These are phyloP conservation scores for Malassezia dermatis DNA, from an alignment of 1,284 basidiomycete species.

Conservation along the genomic window DNA sequence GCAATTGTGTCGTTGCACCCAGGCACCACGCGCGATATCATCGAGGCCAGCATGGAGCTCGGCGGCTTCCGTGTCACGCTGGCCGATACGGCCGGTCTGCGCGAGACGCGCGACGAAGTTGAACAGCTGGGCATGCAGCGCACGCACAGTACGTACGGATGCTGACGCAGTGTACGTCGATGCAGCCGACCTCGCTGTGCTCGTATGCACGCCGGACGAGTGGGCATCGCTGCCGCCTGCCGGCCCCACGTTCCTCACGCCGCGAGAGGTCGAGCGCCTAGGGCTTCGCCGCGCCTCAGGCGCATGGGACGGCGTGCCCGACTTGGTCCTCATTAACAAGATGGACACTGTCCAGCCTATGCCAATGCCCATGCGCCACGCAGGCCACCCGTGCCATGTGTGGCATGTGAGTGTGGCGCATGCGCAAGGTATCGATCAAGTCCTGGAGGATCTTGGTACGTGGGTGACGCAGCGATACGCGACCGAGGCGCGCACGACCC, in stretches of 20 bases:
- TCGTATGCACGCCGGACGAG: slow-evolving; percentile 61
- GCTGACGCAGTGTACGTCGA: slow-evolving; percentile 53
- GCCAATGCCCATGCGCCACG: neutral
- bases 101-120: slow-evolving; percentile 57
- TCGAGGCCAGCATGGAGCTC: slow-evolving; percentile 73
- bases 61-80: slow-evolving; percentile 64
- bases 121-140: slow-evolving; percentile 71
- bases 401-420: slow-evolving; percentile 62
- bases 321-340: slow-evolving; percentile 64
- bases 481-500: slow-evolving; percentile 49
- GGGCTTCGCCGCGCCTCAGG: neutral
- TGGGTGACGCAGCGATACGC: slow-evolving; percentile 55
- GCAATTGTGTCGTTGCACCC: slow-evolving; percentile 76
- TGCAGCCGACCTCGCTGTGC: slow-evolving; percentile 62
- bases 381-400: neutral
- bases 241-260: neutral
- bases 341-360: slow-evolving; percentile 52
- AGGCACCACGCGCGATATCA: slow-evolving; percentile 75
- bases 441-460: slow-evolving; percentile 56
- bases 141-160: slow-evolving; percentile 58
- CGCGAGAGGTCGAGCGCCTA: neutral
- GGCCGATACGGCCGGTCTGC: slow-evolving; percentile 72
- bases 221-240: slow-evolving; percentile 23
- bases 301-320: slow-evolving; percentile 16
- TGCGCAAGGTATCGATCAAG: slow-evolving; percentile 54